These are phyloP conservation scores for Malassezia caprae DNA, from an alignment of 1,284 basidiomycete species.

Conservation along the genomic window DNA sequence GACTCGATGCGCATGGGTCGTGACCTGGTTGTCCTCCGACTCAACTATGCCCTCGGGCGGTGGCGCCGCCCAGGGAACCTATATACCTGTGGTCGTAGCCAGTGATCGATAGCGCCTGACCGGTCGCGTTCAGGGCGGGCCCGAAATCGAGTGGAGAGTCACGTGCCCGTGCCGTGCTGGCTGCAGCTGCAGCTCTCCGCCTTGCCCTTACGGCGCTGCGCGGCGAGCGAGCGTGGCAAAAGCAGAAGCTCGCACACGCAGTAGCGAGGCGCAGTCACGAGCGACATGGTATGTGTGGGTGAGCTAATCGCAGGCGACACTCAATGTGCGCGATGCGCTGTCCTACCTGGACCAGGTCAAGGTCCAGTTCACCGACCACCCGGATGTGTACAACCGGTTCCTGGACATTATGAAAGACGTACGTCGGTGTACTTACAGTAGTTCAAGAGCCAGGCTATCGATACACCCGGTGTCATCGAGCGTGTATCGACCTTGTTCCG, in stretches of 20 bases:
- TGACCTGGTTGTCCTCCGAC: constrained; percentile 71
- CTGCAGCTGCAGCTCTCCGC: not conserved
- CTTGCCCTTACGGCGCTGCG: constrained; percentile 1
- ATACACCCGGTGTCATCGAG: constrained; percentile 96
- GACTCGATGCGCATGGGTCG: constrained; percentile 79
- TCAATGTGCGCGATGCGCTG: constrained; percentile 70
- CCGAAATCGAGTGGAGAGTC: constrained; percentile 1
- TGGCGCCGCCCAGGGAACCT: constrained; percentile 43
- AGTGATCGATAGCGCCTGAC: too few relatives aligned
- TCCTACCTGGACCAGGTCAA: constrained; percentile 95
- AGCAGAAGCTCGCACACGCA: not conserved
- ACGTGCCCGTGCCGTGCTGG: constrained; percentile 3
- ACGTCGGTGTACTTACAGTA: constrained; percentile 19
- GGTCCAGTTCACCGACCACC: constrained; percentile 71
- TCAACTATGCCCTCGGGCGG: constrained; percentile 65
- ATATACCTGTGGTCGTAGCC: not conserved
- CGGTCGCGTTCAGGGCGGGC: too few relatives aligned
- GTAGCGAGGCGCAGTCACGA: not conserved
- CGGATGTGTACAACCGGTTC: constrained; percentile 93
- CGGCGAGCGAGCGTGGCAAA: not conserved
- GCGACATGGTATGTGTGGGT: constrained; percentile 7
- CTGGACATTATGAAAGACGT: constrained; percentile 96
- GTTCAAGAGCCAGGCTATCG: constrained; percentile 56
- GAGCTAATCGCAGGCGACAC: constrained; percentile 28
- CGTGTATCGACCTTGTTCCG: constrained; percentile 90